Conservation (phyloP, 1,284 basidiomycete genomes). For the Ustilago cynodontis region DNA sequence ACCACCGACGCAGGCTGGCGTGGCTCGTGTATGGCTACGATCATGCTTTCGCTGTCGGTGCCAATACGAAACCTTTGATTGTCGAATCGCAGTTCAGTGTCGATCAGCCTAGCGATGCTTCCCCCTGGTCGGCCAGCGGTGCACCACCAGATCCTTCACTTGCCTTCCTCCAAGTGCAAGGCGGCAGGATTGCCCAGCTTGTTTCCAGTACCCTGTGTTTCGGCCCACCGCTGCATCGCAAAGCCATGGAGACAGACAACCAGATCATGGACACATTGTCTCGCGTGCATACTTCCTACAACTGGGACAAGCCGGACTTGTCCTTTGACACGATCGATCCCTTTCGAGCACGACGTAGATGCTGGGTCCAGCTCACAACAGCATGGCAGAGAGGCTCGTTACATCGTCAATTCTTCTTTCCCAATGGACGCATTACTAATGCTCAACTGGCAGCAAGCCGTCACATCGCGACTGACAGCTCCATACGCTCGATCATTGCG, state of each 20-base stretch:
- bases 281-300: slow-evolving; percentile 29
- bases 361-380: slow-evolving; percentile 44
- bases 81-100: slow-evolving; percentile 55
- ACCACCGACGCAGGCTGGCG: slow-evolving; percentile 41
- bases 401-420: slow-evolving; percentile 48
- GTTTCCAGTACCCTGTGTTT: slow-evolving; percentile 44
- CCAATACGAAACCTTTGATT: slow-evolving; percentile 46
- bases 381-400: slow-evolving; percentile 44
- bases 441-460: slow-evolving; percentile 47
- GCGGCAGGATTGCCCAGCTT: slow-evolving; percentile 39
- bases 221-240: slow-evolving; percentile 46
- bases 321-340: slow-evolving; percentile 40
- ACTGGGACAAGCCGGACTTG: slow-evolving; percentile 32
- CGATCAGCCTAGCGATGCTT: slow-evolving; percentile 42
- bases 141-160: slow-evolving; percentile 40
- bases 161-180: slow-evolving; percentile 36
- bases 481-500: slow-evolving; percentile 33
- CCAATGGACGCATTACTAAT: slow-evolving; percentile 52
- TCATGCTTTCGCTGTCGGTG: slow-evolving; percentile 47
- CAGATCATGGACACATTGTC: slow-evolving; percentile 27
- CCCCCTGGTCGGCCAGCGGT: slow-evolving; percentile 36
- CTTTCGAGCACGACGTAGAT: slow-evolving; percentile 40
- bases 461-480: slow-evolving; percentile 43
- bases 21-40: slow-evolving; percentile 58
- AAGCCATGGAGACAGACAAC: slow-evolving; percentile 47